Evolutionary conservation across 2,329 filamentous ascomycete genomes (phyloP).

Genomic region (Hansfordia pulvinata): DNA sequence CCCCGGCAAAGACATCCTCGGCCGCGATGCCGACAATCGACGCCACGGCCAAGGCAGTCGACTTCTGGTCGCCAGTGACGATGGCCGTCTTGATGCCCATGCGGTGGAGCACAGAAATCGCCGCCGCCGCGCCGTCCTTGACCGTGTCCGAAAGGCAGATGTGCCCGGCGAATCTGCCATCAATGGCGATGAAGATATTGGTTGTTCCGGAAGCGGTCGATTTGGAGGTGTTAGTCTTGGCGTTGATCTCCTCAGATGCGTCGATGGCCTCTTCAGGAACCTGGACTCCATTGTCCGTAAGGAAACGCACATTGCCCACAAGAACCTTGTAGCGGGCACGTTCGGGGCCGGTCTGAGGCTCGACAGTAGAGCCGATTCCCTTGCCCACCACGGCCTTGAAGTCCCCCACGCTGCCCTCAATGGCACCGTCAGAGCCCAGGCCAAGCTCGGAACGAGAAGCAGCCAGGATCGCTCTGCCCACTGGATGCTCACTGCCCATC

Average conservation of each 20-base stretch:
- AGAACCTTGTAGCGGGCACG: constrained; percentile 64
- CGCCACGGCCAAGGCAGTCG: constrained; percentile 76
- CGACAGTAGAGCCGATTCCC: constrained; percentile 70
- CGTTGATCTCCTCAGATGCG: constrained; percentile 46
- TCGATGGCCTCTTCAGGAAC: constrained; percentile 51
- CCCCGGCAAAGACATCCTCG: constrained; percentile 70
- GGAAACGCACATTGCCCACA: constrained; percentile 68
- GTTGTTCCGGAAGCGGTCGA: constrained; percentile 56
- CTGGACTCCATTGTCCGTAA: constrained; percentile 55
- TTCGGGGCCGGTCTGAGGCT: constrained; percentile 57
- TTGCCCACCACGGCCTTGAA: constrained; percentile 76
- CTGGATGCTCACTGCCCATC: constrained; percentile 89
- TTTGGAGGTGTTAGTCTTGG: constrained; percentile 24
- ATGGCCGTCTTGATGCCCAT: constrained; percentile 84
- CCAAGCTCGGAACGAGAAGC: constrained; percentile 66
- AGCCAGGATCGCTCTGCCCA: constrained; percentile 73
- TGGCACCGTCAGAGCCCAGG: constrained; percentile 54
- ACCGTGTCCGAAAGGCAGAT: constrained; percentile 81
- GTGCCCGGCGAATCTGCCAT: constrained; percentile 66
- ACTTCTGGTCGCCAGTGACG: constrained; percentile 82
- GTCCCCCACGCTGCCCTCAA: constrained; percentile 75
- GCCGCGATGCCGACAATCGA: constrained; percentile 65
- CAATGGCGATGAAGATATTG: constrained; percentile 82
- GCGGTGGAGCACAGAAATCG: constrained; percentile 66
- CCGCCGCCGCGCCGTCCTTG: constrained; percentile 72